A percentile compares a stretch with the other conserved stretches of the same genome.
Conservation (phyloP, 2,329 filamentous ascomycete genomes). For the Colletotrichum australisinense region DNA sequence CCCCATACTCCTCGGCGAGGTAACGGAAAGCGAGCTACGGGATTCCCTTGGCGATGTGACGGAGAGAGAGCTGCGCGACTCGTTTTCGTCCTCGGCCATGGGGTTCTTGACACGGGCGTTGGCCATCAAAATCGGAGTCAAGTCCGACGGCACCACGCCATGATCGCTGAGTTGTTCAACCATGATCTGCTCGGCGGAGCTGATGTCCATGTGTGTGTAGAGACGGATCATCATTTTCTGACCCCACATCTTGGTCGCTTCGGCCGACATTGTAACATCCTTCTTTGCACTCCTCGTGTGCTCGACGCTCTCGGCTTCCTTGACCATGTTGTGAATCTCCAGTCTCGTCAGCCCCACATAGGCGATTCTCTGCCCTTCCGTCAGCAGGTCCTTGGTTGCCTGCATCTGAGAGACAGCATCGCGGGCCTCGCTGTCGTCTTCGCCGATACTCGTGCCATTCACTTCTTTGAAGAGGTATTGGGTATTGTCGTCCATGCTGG, state of each 20-base stretch:
- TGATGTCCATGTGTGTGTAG: slow-evolving; percentile 97
- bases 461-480: slow-evolving; percentile 91
- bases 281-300: slow-evolving; percentile 77
- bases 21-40: slow-evolving; percentile 10
- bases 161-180: slow-evolving; percentile 96
- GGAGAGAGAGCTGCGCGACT: slow-evolving; percentile 8
- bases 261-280: slow-evolving; percentile 73
- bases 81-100: slow-evolving; percentile 68
- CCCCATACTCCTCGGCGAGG: slow-evolving; percentile 28
- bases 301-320: slow-evolving; percentile 72
- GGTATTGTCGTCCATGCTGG: slow-evolving; percentile 97
- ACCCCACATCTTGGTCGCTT: slow-evolving; percentile 93
- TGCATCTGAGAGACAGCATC: slow-evolving; percentile 93
- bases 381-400: slow-evolving; percentile 93
- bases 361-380: slow-evolving; percentile 93
- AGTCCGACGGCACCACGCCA: slow-evolving; percentile 85
- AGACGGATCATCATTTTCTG: slow-evolving; percentile 98
- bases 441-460: slow-evolving; percentile 67
- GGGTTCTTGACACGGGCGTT: slow-evolving; percentile 95
- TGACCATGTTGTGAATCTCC: slow-evolving; percentile 81
- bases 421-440: slow-evolving; percentile 83
- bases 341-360: slow-evolving; percentile 93
- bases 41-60: slow-evolving; percentile 18
- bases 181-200: slow-evolving; percentile 92
- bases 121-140: slow-evolving; percentile 88